Evolutionary conservation across 352 stramenopile species (phyloP), one percentile per base, ranked within the genome.

Genomic region (Phytophthora megakarya): DNA sequence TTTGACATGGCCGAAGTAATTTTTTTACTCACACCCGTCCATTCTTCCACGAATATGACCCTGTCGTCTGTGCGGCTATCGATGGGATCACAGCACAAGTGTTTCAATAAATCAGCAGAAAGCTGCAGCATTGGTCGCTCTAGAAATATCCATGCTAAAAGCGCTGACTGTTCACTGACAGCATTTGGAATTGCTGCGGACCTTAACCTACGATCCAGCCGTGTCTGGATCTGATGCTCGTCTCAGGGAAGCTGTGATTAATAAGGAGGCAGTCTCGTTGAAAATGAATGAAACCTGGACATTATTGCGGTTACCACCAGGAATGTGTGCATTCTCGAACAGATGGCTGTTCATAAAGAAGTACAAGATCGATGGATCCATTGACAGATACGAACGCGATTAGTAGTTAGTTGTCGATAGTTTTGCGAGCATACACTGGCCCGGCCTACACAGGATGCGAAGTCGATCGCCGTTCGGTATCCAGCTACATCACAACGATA

Each of bases 1-100:
- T 57, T 57, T 12, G 49, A 57, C 23, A 11, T 57, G 23, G 37
- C 49, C 3, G 49, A 57, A 28, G 49, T 57, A 2, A 57, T 33
- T 32, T 21, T 32, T 21, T 57, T 2, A 37, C 37, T 13, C 37
- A 47, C 25, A 23, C 47, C 3, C 37, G n/a, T 0, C 47, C 47
- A 3, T 3, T 54, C 12, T 13, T 43, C 5, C 11, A 19, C 16
- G 22, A 38, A 9, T 47, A 47, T 26, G 37, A 57, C n/a, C 49
- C 49, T 4, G 35, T 57, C 7, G 49, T 22, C 5, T 57, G 37
- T 18, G 49, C 33, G 10, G 49, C 47, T 7, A 33, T 57, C 21
- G 49, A 38, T 28, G 35, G 49, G 13, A 57, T 53, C 46, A 12
- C 30, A 32, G 26, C 46, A 53, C 46, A 32, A 42, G 46, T 43